Evolutionary conservation across 1,284 basidiomycete genomes (phyloP), one percentile per base, ranked within the genome.

Genomic region (Flammula alnicola): DNA sequence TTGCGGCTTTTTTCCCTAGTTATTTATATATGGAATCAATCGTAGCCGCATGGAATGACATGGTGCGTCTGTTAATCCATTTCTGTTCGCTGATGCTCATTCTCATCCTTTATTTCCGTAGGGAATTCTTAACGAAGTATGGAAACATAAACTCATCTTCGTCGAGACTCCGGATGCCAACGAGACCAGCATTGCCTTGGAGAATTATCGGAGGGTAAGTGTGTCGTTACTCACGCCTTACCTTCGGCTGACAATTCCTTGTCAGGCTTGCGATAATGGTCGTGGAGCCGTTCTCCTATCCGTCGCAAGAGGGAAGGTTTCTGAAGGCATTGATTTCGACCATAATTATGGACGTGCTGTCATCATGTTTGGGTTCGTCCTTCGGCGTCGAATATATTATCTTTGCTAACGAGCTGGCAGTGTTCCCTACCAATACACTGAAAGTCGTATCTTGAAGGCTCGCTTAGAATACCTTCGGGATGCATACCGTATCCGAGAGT

Each of bases 11-110:
- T 81, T 99, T 99, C 73, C 97, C 97, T 12, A 95, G 92, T 67
- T 99, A 99, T 73, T 83, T 99, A 20, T 99, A 99, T 73, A 99
- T 99, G 97, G 97, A 99, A 73, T 95, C 93, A 27, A 99, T 99
- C 57, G 97, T 99, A 16, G 94, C 95, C 2, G 97, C 97, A 10
- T 99, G 97, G 97, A 98, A 98, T 68, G 97, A 99, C 68, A 99
- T 99, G 97, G 94, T 93, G 63, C 56, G 85, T 62, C 30, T 20
- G 12, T 23, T 9, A 3, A n/a, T 32, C 14, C 7, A 12, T 26
- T 42, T 12, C 1, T 23, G 7, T 14, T 36, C 20, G 10, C 4
- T 17, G 8, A 20, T 11, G 8, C 8, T 20, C 3, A 41, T 33
- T 5, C n/a, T 14, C 20, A 9, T 22, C 40, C 19, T 16, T 17